phyloP scores from a whole-genome alignment of 1,284 basidiomycete species.

The Moniliophthora roreri region DNA sequence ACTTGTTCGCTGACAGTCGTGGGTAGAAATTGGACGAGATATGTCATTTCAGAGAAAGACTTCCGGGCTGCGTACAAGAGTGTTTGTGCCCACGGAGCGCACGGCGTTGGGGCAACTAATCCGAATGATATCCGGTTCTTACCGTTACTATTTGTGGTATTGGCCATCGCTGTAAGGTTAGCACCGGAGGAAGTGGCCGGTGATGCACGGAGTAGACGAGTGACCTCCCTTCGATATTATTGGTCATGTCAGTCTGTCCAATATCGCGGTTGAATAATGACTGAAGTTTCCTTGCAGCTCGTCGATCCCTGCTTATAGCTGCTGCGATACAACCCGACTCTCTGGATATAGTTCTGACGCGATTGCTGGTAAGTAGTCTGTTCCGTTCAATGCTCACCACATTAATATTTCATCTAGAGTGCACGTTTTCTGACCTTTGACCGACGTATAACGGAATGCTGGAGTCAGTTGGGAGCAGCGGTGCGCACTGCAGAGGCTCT shows the following conservation, averaged over 20 bases:
- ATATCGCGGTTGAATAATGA: constrained; percentile 15
- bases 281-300: constrained; percentile 50
- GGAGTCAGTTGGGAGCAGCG: constrained; percentile 93
- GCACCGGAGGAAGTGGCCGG: constrained; percentile 85
- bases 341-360: constrained; percentile 85
- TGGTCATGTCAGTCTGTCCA: constrained; percentile 77
- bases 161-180: constrained; percentile 87
- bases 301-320: constrained; percentile 82
- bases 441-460: constrained; percentile 88
- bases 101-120: constrained; percentile 57
- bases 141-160: constrained; percentile 87
- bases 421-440: constrained; percentile 91
- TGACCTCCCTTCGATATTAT: constrained; percentile 86
- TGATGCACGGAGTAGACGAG: constrained; percentile 68
- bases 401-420: constrained; percentile 49
- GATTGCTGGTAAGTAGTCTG: constrained; percentile 66
- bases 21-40: constrained; percentile 88
- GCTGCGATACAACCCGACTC: constrained; percentile 91
- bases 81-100: constrained; percentile 72
- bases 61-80: constrained; percentile 83
- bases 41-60: constrained; percentile 86
- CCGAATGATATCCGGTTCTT: constrained; percentile 87
- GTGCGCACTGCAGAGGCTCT: constrained; percentile 93
- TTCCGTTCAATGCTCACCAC: constrained; percentile 12
- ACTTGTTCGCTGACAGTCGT: constrained; percentile 11